A percentile compares a stretch with the other conserved stretches of the same genome.
phyloP scores from a whole-genome alignment of 768 basidiomycete genomes.

The Naganishia antarctica region DNA sequence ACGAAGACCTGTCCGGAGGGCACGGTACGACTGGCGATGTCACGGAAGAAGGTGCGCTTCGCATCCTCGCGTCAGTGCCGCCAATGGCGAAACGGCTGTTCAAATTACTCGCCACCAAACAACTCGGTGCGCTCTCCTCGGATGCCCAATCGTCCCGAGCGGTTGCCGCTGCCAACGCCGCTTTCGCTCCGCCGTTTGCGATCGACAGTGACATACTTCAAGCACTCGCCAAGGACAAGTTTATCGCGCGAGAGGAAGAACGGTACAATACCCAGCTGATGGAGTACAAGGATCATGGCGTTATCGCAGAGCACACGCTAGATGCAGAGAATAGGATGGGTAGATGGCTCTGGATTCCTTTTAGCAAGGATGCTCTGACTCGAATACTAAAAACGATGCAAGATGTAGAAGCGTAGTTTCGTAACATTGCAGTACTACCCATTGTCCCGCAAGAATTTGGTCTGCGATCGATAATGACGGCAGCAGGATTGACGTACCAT shows the following conservation, averaged over 20 bases:
- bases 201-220: constrained; percentile 46
- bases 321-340: constrained; percentile 52
- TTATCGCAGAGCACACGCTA: constrained; percentile 59
- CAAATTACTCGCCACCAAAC: constrained; percentile 61
- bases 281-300: constrained; percentile 85
- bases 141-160: constrained; percentile 35
- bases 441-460: too few species aligned
- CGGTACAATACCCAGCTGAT: constrained; percentile 73
- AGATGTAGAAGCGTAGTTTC: constrained; percentile 34
- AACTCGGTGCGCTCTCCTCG: constrained; percentile 60
- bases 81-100: constrained; percentile 81
- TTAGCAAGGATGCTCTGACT: constrained; percentile 68
- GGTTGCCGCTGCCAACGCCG: constrained; percentile 55
- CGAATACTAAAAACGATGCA: constrained; percentile 44
- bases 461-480: too few species aligned
- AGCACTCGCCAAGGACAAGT: constrained; percentile 66
- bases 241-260: constrained; percentile 83
- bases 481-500: too few species aligned
- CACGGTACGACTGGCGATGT: constrained; percentile 46
- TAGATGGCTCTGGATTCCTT: constrained; percentile 79
- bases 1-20: constrained; percentile 37
- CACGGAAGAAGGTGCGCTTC: constrained; percentile 71
- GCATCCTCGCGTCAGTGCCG: constrained; percentile 76
- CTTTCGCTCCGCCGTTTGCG: constrained; percentile 64
- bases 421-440: too few species aligned